These are phyloP conservation scores for Bolboschoenoplectus hybrid DNA, from an alignment of 202 grass and related monocot species.

Conservation along the genomic window DNA sequence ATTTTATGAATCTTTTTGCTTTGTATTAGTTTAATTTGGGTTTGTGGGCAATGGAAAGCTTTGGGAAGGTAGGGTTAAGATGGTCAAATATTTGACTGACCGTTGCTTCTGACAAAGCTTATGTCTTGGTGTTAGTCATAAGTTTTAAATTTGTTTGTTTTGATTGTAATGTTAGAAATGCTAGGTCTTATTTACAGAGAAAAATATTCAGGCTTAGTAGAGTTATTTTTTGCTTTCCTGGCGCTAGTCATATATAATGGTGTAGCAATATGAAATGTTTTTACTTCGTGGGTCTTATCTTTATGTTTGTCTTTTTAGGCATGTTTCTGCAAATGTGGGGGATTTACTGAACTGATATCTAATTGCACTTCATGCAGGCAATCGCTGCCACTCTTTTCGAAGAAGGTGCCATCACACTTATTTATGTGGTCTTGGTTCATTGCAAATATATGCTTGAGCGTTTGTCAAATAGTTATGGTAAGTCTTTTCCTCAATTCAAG, in stretches of 20 bases:
- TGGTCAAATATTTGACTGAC: neutral
- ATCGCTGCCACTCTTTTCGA: conserved; percentile 93
- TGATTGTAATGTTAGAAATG: conserved; percentile 4
- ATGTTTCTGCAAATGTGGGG: conserved; percentile 3
- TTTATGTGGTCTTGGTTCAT: conserved; percentile 87
- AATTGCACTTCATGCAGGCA: conserved; percentile 49
- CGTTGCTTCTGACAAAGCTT: neutral
- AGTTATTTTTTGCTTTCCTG: neutral
- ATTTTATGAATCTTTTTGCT: neutral
- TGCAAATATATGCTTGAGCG: conserved; percentile 97
- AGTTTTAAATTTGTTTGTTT: neutral
- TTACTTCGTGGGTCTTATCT: conserved; percentile 2
- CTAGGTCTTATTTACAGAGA: conserved; percentile 11
- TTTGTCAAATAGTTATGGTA: conserved; percentile 94
- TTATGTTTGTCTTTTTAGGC: conserved; percentile 25
- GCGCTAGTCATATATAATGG: neutral
- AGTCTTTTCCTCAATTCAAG: conserved; percentile 35
- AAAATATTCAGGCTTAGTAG: neutral
- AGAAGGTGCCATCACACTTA: conserved; percentile 87
- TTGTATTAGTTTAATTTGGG: neutral
- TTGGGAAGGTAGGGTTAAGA: neutral
- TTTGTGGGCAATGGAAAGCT: neutral
- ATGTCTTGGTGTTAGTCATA: neutral
- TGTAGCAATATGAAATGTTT: neutral
- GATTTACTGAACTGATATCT: conserved; percentile 26